Evolutionary conservation across 2,329 filamentous ascomycete genomes (phyloP), one percentile per base, ranked within the genome.

Genomic region (Aureobasidium uvarum): DNA sequence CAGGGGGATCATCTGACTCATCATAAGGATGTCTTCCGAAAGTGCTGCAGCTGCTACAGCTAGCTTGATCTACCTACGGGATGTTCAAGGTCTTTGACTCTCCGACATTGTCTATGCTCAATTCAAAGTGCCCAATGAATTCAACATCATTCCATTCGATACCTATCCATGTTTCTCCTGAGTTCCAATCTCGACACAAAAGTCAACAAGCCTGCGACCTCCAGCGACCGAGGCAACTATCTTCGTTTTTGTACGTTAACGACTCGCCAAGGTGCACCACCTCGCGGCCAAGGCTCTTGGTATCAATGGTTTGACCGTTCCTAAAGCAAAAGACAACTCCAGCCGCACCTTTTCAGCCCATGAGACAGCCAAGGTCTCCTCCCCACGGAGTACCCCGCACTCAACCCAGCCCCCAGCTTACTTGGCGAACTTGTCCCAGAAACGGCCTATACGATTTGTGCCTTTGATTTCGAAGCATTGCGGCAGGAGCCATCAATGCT

Each of bases 351-450:
- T 39, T n/a, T 20, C 58, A 48, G 23, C 20, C 39, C 28, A 28
- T 51, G 5, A 18, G 18, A 60, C 20, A 41, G 45, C 58, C 43
- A 62, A 62, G 45, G n/a, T 25, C 33, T 51, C 14, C 54, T 39
- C 31, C 58, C 50, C 58, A 48, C 31, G 58, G 58, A 16, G 20
- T 62, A 62, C 58, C 58, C 58, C 58, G 33, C 58, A 36, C 43
- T 50, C 45, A 51, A 45, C 45, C 28, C 56, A 60, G 54, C 58
- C 45, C 48, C 36, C 58, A 62, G 45, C 36, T 62, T 51, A 6
- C 48, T 51, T 39, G 58, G 33, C 33, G 28, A 41, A 51, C 45
- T 50, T 36, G 10, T 36, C 33, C 33, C 10, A 36, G 33, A 7
- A 62, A 62, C 58, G 45, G 7, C 28, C 28, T 45, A 51, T 31